Percentiles rank a stretch among this genome's conserved stretches.
Conservation (phyloP, 306 rosid species). For the Medicago arabica region DNA sequence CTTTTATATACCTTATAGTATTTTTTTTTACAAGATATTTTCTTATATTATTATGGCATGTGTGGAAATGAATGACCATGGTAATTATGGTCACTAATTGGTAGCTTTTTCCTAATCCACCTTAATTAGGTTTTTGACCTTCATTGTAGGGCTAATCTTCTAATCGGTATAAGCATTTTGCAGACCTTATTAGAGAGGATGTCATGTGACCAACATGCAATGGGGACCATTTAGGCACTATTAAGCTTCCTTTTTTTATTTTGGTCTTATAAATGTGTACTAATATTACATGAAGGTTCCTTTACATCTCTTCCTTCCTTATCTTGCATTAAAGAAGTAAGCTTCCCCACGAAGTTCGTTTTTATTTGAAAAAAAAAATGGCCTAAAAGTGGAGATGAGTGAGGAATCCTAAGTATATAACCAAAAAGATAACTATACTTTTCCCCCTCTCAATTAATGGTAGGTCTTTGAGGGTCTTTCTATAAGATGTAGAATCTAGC, state of each 20-base stretch:
- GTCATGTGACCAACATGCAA: slow-evolving; percentile 37
- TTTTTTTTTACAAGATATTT: slow-evolving; percentile 24
- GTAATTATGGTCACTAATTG: slow-evolving; percentile 24
- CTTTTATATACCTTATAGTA: slow-evolving; percentile 43
- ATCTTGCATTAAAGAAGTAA: slow-evolving; percentile 42
- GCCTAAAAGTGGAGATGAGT: slow-evolving; percentile 49
- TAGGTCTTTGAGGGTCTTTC: slow-evolving; percentile 36
- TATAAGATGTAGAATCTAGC: slow-evolving; percentile 52
- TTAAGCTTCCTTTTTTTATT: slow-evolving; percentile 38
- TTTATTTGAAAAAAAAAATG: slow-evolving; percentile 45
- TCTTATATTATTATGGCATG: slow-evolving; percentile 51
- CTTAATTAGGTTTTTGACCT: no score
- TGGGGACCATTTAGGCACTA: slow-evolving; percentile 47
- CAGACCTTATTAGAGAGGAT: slow-evolving; percentile 38
- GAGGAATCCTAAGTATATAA: slow-evolving; percentile 81
- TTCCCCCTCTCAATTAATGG: slow-evolving; percentile 46
- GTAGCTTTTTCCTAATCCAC: no score
- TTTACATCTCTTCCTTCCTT: slow-evolving; percentile 36
- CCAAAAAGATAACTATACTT: slow-evolving; percentile 69
- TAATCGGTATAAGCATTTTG: not conserved
- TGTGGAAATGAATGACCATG: slow-evolving; percentile 38
- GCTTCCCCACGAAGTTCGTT: not conserved
- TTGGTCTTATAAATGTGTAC: slow-evolving; percentile 41
- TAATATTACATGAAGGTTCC: slow-evolving; percentile 41
- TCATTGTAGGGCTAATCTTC: no score